Conservation (phyloP, 2,329 filamentous ascomycete genomes). For the Cladosporium colombiae region DNA sequence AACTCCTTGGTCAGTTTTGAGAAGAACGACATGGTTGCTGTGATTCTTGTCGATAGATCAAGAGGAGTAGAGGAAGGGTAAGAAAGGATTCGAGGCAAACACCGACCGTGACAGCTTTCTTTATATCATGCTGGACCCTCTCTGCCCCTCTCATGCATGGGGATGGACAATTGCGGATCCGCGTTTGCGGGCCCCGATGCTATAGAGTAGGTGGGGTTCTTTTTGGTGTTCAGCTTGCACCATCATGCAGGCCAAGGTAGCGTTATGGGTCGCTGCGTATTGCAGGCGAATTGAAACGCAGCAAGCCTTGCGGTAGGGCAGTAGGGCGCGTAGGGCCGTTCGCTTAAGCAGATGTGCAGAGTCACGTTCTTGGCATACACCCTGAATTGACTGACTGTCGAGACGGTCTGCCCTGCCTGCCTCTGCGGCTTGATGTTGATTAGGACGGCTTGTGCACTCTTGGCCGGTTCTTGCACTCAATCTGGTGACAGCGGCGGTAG, state of each 20-base stretch:
- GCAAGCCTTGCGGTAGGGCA: background rate
- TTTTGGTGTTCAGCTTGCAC: conserved; percentile 16
- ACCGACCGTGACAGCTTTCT: conserved; percentile 18
- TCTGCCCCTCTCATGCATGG: conserved; percentile 3
- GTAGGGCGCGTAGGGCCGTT: conserved; percentile 8
- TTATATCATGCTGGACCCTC: conserved; percentile 18
- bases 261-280: conserved; percentile 10
- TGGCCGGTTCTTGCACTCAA: background rate
- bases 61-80: background rate
- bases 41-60: background rate
- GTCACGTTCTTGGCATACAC: conserved; percentile 3
- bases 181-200: conserved; percentile 9
- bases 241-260: conserved; percentile 18
- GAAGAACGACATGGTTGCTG: conserved; percentile 45
- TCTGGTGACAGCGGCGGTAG: background rate
- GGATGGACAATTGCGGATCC: background rate
- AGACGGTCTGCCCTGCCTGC: background rate
- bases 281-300: conserved; percentile 10
- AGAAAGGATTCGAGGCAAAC: background rate
- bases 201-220: conserved; percentile 7
- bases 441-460: background rate
- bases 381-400: background rate
- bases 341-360: conserved; percentile 12
- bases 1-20: conserved; percentile 51
- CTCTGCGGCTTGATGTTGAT: background rate